Percentiles rank a stretch among this genome's conserved stretches.
phyloP scores from a whole-genome alignment of 345 rosid genomes.

The Cardiospermum halicacabum region DNA sequence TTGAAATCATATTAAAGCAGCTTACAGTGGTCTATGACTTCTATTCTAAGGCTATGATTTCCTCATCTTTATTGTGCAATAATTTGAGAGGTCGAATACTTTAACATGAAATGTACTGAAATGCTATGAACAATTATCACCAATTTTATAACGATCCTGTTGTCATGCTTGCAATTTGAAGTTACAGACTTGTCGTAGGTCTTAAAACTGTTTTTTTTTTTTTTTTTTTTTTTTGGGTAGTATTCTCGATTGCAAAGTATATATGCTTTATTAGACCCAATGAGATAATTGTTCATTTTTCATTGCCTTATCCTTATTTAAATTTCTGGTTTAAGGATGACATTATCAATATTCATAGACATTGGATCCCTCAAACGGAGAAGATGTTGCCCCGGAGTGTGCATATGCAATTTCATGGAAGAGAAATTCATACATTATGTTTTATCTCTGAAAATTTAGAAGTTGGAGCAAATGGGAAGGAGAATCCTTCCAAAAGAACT shows the following conservation, averaged over 20 bases:
- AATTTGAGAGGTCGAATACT: background rate
- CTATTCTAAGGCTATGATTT: background rate
- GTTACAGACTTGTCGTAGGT: background rate
- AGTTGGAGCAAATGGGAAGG: slow-evolving; percentile 28
- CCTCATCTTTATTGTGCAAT: background rate
- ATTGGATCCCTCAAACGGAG: slow-evolving; percentile 43
- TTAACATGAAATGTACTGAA: background rate
- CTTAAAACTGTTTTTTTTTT: background rate
- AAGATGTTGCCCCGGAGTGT: slow-evolving; percentile 62
- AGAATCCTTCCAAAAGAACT: slow-evolving; percentile 27
- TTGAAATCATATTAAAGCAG: background rate
- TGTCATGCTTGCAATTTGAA: background rate
- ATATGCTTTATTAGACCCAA: background rate
- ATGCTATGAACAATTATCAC: background rate
- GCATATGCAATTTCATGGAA: slow-evolving; percentile 89
- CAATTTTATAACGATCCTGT: background rate
- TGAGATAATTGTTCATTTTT: slow-evolving; percentile 1
- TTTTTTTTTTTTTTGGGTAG: background rate
- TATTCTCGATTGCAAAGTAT: background rate
- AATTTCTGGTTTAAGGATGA: slow-evolving; percentile 60
- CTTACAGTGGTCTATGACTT: background rate
- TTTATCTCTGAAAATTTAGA: slow-evolving; percentile 47
- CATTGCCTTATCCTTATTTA: slow-evolving; percentile 8
- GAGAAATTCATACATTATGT: slow-evolving; percentile 88
- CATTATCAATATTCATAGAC: slow-evolving; percentile 65